These are phyloP conservation scores for Phaffia rhodozyma DNA, from an alignment of 1,284 basidiomycete genomes.

Conservation along the genomic window DNA sequence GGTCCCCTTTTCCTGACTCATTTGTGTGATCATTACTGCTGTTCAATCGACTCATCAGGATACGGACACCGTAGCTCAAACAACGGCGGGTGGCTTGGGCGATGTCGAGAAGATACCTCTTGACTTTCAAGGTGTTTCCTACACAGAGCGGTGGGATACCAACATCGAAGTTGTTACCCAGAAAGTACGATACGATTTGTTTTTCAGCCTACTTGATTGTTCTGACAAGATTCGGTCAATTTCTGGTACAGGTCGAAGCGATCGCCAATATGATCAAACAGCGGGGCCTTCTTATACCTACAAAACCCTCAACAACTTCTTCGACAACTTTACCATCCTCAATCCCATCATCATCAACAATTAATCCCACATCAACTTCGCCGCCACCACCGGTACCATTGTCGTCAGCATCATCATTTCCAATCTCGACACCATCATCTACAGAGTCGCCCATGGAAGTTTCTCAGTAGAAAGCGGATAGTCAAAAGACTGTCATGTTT, in stretches of 20 bases:
- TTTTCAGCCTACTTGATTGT: neutral
- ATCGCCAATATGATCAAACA: constrained; percentile 23
- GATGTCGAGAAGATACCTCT: constrained; percentile 55
- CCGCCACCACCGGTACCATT: too few species aligned
- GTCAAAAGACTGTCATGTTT: too few species aligned
- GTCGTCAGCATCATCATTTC: too few species aligned
- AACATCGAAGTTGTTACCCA: constrained; percentile 74
- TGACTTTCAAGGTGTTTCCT: constrained; percentile 75
- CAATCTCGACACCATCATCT: too few species aligned
- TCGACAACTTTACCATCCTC: too few species aligned
- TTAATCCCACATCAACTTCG: too few species aligned
- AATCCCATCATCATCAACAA: too few species aligned
- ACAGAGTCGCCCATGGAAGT: too few species aligned
- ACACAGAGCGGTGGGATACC: constrained; percentile 82
- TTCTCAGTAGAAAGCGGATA: too few species aligned
- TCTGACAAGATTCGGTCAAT: neutral
- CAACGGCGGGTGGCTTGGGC: constrained; percentile 79
- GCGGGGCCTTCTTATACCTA: constrained; percentile 19
- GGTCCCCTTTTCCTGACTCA: neutral
- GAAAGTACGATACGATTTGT: constrained; percentile 46
- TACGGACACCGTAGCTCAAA: constrained; percentile 74
- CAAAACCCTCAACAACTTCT: neutral
- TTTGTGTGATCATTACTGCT: constrained; percentile 18
- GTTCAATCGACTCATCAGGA: constrained; percentile 22
- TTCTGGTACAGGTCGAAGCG: constrained; percentile 21